phyloP scores from a whole-genome alignment of 352 stramenopile species.

The Phytophthora fragariae region DNA sequence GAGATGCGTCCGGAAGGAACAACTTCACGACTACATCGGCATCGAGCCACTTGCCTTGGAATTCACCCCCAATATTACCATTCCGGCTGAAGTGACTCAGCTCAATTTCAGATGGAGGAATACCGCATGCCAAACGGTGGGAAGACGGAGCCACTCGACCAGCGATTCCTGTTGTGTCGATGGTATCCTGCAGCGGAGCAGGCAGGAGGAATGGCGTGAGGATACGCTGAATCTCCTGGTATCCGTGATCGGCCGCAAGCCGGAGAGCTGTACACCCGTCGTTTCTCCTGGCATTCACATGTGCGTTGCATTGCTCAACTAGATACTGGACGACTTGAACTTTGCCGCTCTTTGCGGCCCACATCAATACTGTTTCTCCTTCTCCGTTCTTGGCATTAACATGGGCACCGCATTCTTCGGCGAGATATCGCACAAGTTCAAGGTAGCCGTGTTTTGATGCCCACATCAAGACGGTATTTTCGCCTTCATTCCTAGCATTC shows the following conservation, averaged over 20 bases:
- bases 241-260: neutral
- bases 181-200: neutral
- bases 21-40: conserved; percentile 4
- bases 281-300: neutral
- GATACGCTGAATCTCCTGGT: conserved; percentile 1
- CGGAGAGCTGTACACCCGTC: neutral
- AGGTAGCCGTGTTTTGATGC: neutral
- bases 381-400: neutral
- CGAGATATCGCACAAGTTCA: neutral
- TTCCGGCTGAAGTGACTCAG: neutral
- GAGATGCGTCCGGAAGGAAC: conserved; percentile 5
- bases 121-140: neutral
- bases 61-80: neutral
- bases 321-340: neutral
- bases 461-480: neutral
- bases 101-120: conserved; percentile 1
- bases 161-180: neutral
- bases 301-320: neutral
- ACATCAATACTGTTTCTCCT: neutral
- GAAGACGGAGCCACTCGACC: neutral
- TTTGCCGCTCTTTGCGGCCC: neutral
- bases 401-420: neutral
- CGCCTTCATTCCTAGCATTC: neutral
- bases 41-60: neutral
- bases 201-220: neutral